Evolutionary conservation across 169 alveolate genomes (phyloP), one percentile per base, ranked within the genome.

Genomic region (Plasmodium knowlesi): DNA sequence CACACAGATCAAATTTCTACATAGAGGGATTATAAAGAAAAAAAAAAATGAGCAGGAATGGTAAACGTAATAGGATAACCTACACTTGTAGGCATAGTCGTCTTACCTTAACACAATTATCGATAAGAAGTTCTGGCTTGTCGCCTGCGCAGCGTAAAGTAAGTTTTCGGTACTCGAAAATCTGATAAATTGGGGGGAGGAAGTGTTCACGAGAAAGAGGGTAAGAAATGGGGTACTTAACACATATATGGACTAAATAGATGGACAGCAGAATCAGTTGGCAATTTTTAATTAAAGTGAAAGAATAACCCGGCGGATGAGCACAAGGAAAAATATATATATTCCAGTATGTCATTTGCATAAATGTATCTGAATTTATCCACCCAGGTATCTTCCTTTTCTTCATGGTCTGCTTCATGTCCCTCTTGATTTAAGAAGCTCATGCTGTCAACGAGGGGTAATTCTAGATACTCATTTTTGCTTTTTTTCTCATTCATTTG

Each of bases 161-260:
- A 88, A 50, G 61, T 88, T 88, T 80, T 88, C 94, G 30, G 90
- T 88, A 61, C 94, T 88, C 19, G 94, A 88, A 78, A 88, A 88
- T 25, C 94, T 88, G 50, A 43, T 79, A 78, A 54, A 25, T 71
- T 43, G 53, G 37, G 41, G 70, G 30, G 22, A 34, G 37, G 41
- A 39, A 53, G 22, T 34, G 10, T 19, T 37, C 32, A 50, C 70
- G 92, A 37, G 70, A 57, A 53, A 57, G 39, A 5, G 39, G 54
- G 41, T 19, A 19, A 6, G 1, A 61, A 14, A n/a, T 61, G 46
- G 32, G 19, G n/a, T 14, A 19, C 28, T 34, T 10, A 67, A 74
- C 30, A 67, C 37, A 19, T 50, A 71, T 22, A n/a, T 61, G 19
- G 16, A 70, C 39, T n/a, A n/a, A n/a, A 28, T 8, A 70, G 53